Evolutionary conservation across 2,329 filamentous ascomycete species (phyloP).

Genomic region (Aspergillus pseudotamarii): DNA sequence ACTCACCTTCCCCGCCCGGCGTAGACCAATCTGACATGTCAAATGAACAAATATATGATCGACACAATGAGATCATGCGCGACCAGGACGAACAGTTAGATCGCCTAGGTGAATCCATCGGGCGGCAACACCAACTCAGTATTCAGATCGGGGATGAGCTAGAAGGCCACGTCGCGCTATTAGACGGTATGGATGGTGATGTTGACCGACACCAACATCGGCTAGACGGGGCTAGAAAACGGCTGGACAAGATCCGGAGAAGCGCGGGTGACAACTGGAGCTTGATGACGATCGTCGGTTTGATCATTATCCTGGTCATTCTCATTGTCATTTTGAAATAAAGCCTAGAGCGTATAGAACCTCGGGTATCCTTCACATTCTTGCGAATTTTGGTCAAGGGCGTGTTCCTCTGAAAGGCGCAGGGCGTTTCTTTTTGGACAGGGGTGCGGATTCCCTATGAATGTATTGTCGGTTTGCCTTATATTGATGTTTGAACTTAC

Average conservation of each 20-base stretch:
- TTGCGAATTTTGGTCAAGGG: not conserved
- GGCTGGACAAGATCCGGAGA: slow-evolving; percentile 71
- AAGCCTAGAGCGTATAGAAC: slow-evolving; percentile 23
- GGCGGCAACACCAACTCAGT: slow-evolving; percentile 85
- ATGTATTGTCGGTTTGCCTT: not conserved
- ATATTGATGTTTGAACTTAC: not conserved
- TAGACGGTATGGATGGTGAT: slow-evolving; percentile 84
- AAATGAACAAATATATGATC: slow-evolving; percentile 84
- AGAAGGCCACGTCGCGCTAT: slow-evolving; percentile 82
- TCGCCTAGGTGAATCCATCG: slow-evolving; percentile 78
- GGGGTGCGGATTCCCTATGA: not conserved
- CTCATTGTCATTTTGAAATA: slow-evolving; percentile 81
- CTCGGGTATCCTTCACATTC: not conserved
- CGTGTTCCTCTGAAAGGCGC: not conserved
- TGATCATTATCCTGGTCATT: slow-evolving; percentile 81
- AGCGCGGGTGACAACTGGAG: slow-evolving; percentile 85
- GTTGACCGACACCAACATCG: slow-evolving; percentile 79
- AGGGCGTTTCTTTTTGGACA: not conserved
- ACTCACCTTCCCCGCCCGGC: slow-evolving; percentile 54
- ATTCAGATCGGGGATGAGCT: slow-evolving; percentile 97
- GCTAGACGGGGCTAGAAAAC: slow-evolving; percentile 72
- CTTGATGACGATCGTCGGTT: slow-evolving; percentile 75
- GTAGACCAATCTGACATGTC: slow-evolving; percentile 60
- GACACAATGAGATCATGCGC: slow-evolving; percentile 78
- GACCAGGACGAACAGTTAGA: slow-evolving; percentile 96